Evolutionary conservation across 768 basidiomycete genomes (phyloP).

Genomic region (Brasilioporus rufonigricans): DNA sequence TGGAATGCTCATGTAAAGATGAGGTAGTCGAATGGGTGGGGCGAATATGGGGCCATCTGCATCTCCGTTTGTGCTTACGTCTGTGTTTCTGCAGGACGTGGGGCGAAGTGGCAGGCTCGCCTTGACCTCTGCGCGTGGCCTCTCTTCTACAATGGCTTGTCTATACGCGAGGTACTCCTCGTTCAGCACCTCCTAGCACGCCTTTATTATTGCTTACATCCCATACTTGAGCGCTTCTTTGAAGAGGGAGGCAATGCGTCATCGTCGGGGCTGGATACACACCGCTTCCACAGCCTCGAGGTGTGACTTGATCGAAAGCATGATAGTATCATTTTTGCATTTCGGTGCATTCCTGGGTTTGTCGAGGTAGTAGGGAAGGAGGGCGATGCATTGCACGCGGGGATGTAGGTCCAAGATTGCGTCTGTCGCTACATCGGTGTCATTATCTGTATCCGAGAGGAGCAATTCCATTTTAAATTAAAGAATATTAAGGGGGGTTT

Average conservation of each 20-base stretch:
- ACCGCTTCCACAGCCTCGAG: slow-evolving; percentile 42
- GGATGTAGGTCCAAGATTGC: neutral
- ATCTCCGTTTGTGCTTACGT: neutral
- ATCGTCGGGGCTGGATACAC: neutral
- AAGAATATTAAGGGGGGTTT: too few relatives aligned
- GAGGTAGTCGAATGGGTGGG: slow-evolving; percentile 65
- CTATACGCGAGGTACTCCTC: slow-evolving; percentile 68
- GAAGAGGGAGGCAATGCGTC: slow-evolving; percentile 3
- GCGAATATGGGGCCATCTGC: slow-evolving; percentile 26
- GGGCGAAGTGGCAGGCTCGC: neutral
- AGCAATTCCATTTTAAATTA: slow-evolving; percentile 40
- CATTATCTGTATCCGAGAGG: slow-evolving; percentile 11
- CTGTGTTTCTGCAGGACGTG: neutral
- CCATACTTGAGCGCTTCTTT: slow-evolving; percentile 57
- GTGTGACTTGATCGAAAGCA: slow-evolving; percentile 42
- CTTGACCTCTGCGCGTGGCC: slow-evolving; percentile 24
- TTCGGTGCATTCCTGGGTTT: slow-evolving; percentile 50
- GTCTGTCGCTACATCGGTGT: neutral
- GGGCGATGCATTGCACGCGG: slow-evolving; percentile 48
- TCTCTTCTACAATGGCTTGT: slow-evolving; percentile 48
- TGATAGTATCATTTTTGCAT: slow-evolving; percentile 75
- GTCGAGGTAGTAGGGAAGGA: slow-evolving; percentile 67
- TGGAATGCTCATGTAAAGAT: slow-evolving; percentile 50
- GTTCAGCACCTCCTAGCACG: slow-evolving; percentile 60
- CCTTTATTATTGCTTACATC: slow-evolving; percentile 54